Conservation (phyloP, 2,329 filamentous ascomycete species). For the Nemania sp. region DNA sequence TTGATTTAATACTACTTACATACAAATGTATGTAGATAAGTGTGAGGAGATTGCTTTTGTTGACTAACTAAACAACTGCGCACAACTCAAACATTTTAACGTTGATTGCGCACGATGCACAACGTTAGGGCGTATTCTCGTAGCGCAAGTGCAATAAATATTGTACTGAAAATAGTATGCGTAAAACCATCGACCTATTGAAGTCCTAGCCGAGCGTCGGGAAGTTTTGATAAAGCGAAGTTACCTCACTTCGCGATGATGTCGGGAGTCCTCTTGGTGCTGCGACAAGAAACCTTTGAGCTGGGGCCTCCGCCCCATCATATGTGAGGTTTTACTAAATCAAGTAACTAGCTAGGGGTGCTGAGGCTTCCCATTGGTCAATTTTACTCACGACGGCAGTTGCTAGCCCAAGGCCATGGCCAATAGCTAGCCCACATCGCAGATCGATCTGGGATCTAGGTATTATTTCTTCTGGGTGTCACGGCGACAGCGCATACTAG, state of each 20-base stretch:
- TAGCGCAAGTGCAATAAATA: too few relatives aligned
- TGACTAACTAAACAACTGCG: not conserved
- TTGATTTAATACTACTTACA: too few relatives aligned
- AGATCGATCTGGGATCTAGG: not conserved
- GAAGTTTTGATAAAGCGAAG: not conserved
- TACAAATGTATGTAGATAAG: too few relatives aligned
- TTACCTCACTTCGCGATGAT: too few relatives aligned
- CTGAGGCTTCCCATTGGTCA: slow-evolving; percentile 18
- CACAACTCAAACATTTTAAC: not conserved
- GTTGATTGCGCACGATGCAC: not conserved
- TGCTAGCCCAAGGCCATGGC: not conserved
- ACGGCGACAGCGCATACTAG: not conserved
- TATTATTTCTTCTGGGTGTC: not conserved
- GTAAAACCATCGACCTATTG: too few relatives aligned
- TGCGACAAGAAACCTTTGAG: not conserved
- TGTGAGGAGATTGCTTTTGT: too few relatives aligned
- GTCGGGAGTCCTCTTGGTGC: too few relatives aligned
- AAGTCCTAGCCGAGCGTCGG: not conserved
- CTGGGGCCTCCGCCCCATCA: not conserved
- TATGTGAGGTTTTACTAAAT: slow-evolving; percentile 19
- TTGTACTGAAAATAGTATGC: not conserved
- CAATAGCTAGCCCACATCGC: not conserved
- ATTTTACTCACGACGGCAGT: not conserved
- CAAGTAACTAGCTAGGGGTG: slow-evolving; percentile 22
- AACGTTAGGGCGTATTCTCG: too few relatives aligned